Base-by-base conservation (phyloP, 164 flowering plant genomes). In the Houttuynia cordata region DNA sequence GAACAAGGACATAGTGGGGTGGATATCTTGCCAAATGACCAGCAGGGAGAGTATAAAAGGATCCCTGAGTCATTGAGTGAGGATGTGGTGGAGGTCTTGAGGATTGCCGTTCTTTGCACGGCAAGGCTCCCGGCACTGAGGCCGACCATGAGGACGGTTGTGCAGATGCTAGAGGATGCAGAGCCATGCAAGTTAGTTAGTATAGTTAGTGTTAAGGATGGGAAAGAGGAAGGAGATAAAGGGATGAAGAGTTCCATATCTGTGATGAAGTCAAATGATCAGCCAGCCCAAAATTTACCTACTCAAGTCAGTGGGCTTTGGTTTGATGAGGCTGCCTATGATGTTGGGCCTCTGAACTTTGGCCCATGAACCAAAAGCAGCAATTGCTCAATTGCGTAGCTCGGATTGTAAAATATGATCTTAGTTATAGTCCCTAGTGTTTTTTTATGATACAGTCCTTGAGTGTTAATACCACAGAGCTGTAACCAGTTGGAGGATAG, bases 61-160 rank as follows among this genome's bases (percentile, higher is more conserved):
- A 79, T 86, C 51, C 61, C 78, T 0, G 73, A 74, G 19, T 24
- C 21, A 7, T 12, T 57, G 1, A 78, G 63, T 70, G 83, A 75
- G 51, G 85, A 84, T 42, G 90, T 79, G 4, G 25, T 73, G 24
- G 81, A 80, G 67, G 82, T 86, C 57, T 59, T 86, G 71, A 71
- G 67, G 42, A 76, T 84, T 9, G 90, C 81, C 4, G 45, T 79
- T 0, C 77, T 56, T 14, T 86, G 94, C 74, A 84, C 95, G 0
- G 75, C 79, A 0, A 80, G 73, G 61, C 56, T 78, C 24, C 92
- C 97, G 4, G 58, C 75, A 0, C 51, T 67, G 18, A 80, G 97
- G 51, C 97, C 97, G 10, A 73, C 91, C 18, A 89, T 89, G 97
- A 82, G 88, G 63, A 71, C 56, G 55, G 85, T 89, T 8, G 92